Percentiles rank a stretch among this genome's conserved stretches.
Conservation (phyloP, 2,329 filamentous ascomycete species). For the Dactylellina sp. region DNA sequence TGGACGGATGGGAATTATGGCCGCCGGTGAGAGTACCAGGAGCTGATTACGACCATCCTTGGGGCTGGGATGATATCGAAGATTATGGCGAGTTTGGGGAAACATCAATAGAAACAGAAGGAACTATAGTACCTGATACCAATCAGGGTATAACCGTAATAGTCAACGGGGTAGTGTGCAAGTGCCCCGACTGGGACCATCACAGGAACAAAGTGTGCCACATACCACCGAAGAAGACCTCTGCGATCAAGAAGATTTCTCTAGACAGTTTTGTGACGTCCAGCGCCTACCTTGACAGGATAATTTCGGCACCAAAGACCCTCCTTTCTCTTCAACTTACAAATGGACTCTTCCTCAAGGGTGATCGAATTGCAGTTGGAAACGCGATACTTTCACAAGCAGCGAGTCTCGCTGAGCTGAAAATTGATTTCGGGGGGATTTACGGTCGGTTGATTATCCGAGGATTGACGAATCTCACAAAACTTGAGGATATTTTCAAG, state of each 20-base stretch:
- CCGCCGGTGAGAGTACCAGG: not conserved
- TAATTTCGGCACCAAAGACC: constrained; percentile 33
- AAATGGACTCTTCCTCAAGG: constrained; percentile 6
- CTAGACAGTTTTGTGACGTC: constrained; percentile 20
- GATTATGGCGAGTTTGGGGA: constrained; percentile 18
- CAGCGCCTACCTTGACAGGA: constrained; percentile 25
- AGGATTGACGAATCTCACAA: constrained; percentile 32
- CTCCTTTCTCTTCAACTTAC: constrained; percentile 16
- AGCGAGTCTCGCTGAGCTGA: constrained; percentile 1
- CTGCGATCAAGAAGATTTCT: constrained; percentile 13
- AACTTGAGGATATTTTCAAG: constrained; percentile 26
- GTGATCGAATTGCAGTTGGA: constrained; percentile 27
- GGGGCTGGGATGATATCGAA: constrained; percentile 13
- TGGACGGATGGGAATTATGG: not conserved
- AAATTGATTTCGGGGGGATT: constrained; percentile 38
- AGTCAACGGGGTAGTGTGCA: not conserved
- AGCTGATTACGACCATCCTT: constrained; percentile 3
- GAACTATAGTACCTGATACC: not conserved
- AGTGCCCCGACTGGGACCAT: not conserved
- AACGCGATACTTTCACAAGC: constrained; percentile 44
- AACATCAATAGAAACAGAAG: not conserved
- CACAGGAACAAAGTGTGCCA: constrained; percentile 6
- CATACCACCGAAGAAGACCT: constrained; percentile 15
- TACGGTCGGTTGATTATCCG: constrained; percentile 25
- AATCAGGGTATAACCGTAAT: not conserved